These are phyloP conservation scores for Kipferlia bialata DNA, from an alignment of 78 protist species.

Conservation along the genomic window DNA sequence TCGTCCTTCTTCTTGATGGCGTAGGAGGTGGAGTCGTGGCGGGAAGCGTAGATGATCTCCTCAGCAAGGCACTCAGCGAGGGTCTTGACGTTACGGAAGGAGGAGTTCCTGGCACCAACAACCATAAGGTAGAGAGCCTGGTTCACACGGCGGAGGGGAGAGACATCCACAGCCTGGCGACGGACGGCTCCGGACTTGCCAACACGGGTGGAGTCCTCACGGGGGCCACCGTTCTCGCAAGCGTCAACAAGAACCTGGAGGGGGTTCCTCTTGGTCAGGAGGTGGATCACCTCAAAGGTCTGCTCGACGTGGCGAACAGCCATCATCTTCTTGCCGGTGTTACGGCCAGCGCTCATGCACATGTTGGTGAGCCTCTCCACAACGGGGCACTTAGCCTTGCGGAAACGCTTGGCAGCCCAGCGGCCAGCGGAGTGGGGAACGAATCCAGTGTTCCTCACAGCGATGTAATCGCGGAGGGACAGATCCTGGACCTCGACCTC, in stretches of 20 bases:
- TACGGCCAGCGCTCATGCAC: conserved; percentile 94
- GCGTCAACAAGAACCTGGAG: conserved; percentile 74
- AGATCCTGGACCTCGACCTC: conserved; percentile 55
- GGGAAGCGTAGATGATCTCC: conserved; percentile 94
- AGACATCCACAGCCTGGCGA: conserved; percentile 98
- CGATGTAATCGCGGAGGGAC: conserved; percentile 74
- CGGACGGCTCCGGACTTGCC: conserved; percentile 97
- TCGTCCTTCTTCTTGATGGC: conserved; percentile 81
- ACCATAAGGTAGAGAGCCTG: conserved; percentile 79
- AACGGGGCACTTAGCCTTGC: conserved; percentile 97
- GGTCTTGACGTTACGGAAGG: conserved; percentile 97
- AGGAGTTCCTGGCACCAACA: conserved; percentile 81
- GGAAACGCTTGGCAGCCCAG: conserved; percentile 83
- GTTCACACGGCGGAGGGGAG: conserved; percentile 99
- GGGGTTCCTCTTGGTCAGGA: conserved; percentile 93
- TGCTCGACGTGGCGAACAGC: conserved; percentile 93
- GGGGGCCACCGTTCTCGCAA: conserved; percentile 86
- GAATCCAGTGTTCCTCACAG: conserved; percentile 56
- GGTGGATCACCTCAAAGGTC: conserved; percentile 94
- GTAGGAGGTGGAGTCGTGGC: conserved; percentile 69
- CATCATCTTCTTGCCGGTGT: conserved; percentile 99
- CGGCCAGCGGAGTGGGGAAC: conserved; percentile 99
- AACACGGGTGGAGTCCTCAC: conserved; percentile 98
- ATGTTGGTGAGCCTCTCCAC: conserved; percentile 85
- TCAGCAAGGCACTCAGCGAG: conserved; percentile 98